These are phyloP conservation scores for Trypanosoma cruzi DNA, from an alignment of 208 protist species.

Conservation along the genomic window DNA sequence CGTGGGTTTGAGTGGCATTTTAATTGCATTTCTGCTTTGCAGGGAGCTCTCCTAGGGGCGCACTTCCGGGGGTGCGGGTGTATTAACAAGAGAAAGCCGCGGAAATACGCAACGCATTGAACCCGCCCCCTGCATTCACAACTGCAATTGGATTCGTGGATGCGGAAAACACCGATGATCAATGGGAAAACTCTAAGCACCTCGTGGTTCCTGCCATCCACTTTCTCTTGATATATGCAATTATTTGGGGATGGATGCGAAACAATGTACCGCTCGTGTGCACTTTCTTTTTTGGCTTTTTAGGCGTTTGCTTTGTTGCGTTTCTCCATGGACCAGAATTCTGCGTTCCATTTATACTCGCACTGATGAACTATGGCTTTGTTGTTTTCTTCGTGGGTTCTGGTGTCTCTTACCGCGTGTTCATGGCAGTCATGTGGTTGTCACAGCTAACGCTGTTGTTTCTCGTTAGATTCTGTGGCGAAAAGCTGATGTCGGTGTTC, in stretches of 20 bases:
- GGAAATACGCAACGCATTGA: too few species aligned
- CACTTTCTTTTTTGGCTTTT: slow-evolving; percentile 23
- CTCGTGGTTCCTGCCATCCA: slow-evolving; percentile 1
- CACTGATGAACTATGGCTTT: slow-evolving; percentile 39
- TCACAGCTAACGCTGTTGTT: slow-evolving; percentile 41
- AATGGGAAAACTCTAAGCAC: slow-evolving; percentile 29
- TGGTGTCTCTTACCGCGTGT: slow-evolving; percentile 44
- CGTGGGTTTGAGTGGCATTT: background rate
- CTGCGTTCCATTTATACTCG: slow-evolving; percentile 31
- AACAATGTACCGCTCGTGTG: background rate
- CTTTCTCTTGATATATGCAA: slow-evolving; percentile 6
- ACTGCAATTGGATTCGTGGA: slow-evolving; percentile 18
- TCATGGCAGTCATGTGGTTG: slow-evolving; percentile 55
- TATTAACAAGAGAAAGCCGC: too few species aligned
- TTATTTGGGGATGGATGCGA: slow-evolving; percentile 4
- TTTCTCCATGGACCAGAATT: slow-evolving; percentile 37
- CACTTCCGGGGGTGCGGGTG: too few species aligned
- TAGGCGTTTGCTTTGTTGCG: slow-evolving; percentile 28
- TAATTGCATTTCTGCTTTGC: background rate
- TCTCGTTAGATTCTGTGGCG: slow-evolving; percentile 19
- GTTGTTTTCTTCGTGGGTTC: slow-evolving; percentile 30
- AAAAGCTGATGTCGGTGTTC: slow-evolving; percentile 24
- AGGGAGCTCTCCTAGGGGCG: background rate
- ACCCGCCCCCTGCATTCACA: background rate
- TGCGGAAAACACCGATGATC: slow-evolving; percentile 26